These are phyloP conservation scores for Haematococcus lacustris DNA, from an alignment of 139 green algal genomes.

Conservation along the genomic window DNA sequence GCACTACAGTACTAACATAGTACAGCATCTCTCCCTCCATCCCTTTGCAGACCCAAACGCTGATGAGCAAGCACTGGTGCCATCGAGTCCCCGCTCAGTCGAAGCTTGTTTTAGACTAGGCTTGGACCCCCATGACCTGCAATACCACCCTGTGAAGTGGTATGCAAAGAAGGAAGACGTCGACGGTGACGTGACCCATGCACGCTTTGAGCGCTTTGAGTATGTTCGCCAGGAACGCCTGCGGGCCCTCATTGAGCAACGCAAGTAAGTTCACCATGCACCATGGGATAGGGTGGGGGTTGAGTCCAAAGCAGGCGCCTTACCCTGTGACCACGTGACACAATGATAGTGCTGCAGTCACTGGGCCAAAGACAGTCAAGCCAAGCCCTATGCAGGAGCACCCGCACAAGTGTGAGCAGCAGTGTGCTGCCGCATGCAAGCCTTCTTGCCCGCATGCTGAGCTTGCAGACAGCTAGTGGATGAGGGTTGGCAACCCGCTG, in stretches of 20 bases:
- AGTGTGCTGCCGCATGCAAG: no score
- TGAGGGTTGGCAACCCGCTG: slow-evolving; percentile 18
- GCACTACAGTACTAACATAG: not conserved
- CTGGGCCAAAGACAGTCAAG: no score
- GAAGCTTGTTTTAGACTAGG: slow-evolving; percentile 76
- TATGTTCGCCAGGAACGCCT: slow-evolving; percentile 48
- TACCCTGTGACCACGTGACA: no score
- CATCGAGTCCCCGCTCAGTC: slow-evolving; percentile 66
- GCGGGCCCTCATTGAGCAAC: slow-evolving; percentile 51
- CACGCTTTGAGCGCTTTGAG: slow-evolving; percentile 67
- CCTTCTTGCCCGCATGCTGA: no score
- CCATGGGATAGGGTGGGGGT: no score
- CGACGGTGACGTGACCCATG: slow-evolving; percentile 43
- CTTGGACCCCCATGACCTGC: slow-evolving; percentile 72
- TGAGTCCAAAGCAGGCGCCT: no score
- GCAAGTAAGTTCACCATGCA: no score
- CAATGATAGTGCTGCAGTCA: no score
- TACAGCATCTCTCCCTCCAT: not conserved
- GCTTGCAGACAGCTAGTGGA: slow-evolving; percentile 56
- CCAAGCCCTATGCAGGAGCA: no score
- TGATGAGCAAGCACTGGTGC: slow-evolving; percentile 37
- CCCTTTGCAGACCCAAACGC: slow-evolving; percentile 38
- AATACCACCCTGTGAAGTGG: slow-evolving; percentile 43
- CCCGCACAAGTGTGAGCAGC: no score
- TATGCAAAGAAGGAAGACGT: slow-evolving; percentile 48